A percentile compares a stretch with the other conserved stretches of the same genome.
Conservation (phyloP, 2,329 filamentous ascomycete genomes). For the Penicillium crustosum region DNA sequence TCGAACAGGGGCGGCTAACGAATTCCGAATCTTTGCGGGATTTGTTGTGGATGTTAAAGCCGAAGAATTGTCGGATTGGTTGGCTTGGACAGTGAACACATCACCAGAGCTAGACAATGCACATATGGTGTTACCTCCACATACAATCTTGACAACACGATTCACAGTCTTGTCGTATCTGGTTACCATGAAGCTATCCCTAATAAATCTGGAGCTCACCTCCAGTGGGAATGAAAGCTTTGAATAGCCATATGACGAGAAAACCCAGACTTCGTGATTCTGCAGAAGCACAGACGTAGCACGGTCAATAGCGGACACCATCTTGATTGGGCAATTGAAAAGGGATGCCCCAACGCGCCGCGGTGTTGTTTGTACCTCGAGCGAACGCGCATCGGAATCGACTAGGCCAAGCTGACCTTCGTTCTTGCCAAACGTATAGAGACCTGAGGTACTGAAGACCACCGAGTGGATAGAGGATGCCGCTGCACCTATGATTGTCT, state of each 20-base stretch:
- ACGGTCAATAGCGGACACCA: slow-evolving; percentile 84
- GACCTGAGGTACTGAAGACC: slow-evolving; percentile 73
- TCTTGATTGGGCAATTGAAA: slow-evolving; percentile 68
- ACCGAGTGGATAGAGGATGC: slow-evolving; percentile 92
- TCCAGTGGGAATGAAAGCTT: slow-evolving; percentile 81
- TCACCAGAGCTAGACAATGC: slow-evolving; percentile 82
- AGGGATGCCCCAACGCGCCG: slow-evolving; percentile 85
- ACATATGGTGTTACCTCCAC: slow-evolving; percentile 88
- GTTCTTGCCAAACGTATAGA: slow-evolving; percentile 96
- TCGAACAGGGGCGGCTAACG: slow-evolving; percentile 73
- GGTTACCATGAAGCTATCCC: slow-evolving; percentile 63
- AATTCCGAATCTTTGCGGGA: slow-evolving; percentile 81
- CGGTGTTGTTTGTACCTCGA: slow-evolving; percentile 78
- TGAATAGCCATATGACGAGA: slow-evolving; percentile 95
- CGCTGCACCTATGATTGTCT: slow-evolving; percentile 75
- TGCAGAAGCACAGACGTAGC: slow-evolving; percentile 84
- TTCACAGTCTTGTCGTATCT: slow-evolving; percentile 65
- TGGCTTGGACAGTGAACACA: slow-evolving; percentile 80
- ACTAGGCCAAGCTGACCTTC: slow-evolving; percentile 90
- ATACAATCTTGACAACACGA: slow-evolving; percentile 72
- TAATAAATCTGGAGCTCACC: slow-evolving; percentile 66
- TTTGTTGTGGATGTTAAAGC: slow-evolving; percentile 79
- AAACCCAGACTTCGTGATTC: slow-evolving; percentile 87
- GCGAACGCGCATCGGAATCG: slow-evolving; percentile 88
- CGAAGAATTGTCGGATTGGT: slow-evolving; percentile 62